These are phyloP conservation scores for Phytophthora lateralis DNA, from an alignment of 352 stramenopile genomes.

Conservation along the genomic window DNA sequence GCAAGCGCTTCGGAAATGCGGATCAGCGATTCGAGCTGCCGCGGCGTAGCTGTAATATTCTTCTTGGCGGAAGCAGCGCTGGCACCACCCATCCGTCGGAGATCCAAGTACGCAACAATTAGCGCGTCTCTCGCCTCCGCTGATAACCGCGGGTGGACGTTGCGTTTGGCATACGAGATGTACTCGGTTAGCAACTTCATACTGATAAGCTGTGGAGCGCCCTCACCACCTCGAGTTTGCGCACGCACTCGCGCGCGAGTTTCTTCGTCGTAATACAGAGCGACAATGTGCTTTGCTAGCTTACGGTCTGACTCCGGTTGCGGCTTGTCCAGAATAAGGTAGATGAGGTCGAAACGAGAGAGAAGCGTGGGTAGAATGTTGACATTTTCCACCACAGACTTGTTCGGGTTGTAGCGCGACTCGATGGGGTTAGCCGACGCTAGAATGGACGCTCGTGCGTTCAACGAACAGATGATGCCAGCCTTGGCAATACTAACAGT, in stretches of 20 bases:
- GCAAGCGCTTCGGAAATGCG: slow-evolving; percentile 97
- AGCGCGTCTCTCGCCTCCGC: slow-evolving; percentile 91
- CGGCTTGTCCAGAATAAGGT: slow-evolving; percentile 98
- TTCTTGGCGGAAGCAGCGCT: slow-evolving; percentile 78
- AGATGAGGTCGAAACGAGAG: slow-evolving; percentile 99
- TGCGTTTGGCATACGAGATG: slow-evolving; percentile 95
- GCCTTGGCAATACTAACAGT: slow-evolving; percentile 98
- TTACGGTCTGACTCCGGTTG: slow-evolving; percentile 94
- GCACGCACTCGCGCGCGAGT: slow-evolving; percentile 49
- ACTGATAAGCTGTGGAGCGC: slow-evolving; percentile 61
- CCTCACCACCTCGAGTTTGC: slow-evolving; percentile 31
- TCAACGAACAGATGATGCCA: slow-evolving; percentile 98
- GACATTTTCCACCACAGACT: slow-evolving; percentile 99
- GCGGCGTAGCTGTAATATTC: slow-evolving; percentile 98
- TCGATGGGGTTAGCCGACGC: slow-evolving; percentile 98
- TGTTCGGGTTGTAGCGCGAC: slow-evolving; percentile 98
- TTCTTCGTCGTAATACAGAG: slow-evolving; percentile 94
- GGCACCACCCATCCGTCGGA: slow-evolving; percentile 75
- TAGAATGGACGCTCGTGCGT: slow-evolving; percentile 98
- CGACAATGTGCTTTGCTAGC: slow-evolving; percentile 97
- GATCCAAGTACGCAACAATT: slow-evolving; percentile 94
- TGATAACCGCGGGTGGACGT: slow-evolving; percentile 92
- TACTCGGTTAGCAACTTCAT: slow-evolving; percentile 94
- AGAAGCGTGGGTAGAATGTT: slow-evolving; percentile 98
- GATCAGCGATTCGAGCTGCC: slow-evolving; percentile 98